phyloP scores from a whole-genome alignment of 179 eudicot genomes.

The Dionaea muscipula region DNA sequence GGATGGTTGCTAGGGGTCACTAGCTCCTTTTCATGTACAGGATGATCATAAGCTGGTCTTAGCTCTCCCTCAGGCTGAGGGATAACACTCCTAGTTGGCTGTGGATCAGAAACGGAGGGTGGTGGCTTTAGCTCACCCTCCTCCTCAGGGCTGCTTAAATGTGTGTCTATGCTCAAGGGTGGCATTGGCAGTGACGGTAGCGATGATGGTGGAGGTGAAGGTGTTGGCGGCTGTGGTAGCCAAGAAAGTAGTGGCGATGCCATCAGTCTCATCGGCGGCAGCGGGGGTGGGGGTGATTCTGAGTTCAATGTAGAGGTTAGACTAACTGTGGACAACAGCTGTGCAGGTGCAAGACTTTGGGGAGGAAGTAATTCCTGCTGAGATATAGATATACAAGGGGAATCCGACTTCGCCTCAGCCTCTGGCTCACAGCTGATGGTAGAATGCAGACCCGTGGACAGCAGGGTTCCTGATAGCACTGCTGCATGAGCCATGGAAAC shows the following conservation, averaged over 20 bases:
- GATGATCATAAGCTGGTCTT: background rate
- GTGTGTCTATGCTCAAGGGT: too few species aligned
- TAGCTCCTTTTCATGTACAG: background rate
- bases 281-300: too few species aligned
- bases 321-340: background rate
- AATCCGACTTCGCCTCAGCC: background rate
- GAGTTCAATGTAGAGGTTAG: too few species aligned
- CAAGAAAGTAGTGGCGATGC: too few species aligned
- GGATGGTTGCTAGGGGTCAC: background rate
- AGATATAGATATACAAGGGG: background rate
- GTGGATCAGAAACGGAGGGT: background rate
- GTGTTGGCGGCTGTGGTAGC: background rate
- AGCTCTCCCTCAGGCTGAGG: background rate
- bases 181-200: constrained; percentile 3
- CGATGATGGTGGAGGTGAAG: constrained; percentile 3
- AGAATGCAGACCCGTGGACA: too few species aligned
- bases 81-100: background rate
- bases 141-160: background rate
- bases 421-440: too few species aligned
- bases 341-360: background rate
- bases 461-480: too few species aligned
- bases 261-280: too few species aligned
- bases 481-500: constrained; percentile 10
- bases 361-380: background rate
- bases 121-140: background rate